Base-by-base conservation (phyloP, 2,329 filamentous ascomycete genomes). In the Tolypocladium guangdongense region DNA sequence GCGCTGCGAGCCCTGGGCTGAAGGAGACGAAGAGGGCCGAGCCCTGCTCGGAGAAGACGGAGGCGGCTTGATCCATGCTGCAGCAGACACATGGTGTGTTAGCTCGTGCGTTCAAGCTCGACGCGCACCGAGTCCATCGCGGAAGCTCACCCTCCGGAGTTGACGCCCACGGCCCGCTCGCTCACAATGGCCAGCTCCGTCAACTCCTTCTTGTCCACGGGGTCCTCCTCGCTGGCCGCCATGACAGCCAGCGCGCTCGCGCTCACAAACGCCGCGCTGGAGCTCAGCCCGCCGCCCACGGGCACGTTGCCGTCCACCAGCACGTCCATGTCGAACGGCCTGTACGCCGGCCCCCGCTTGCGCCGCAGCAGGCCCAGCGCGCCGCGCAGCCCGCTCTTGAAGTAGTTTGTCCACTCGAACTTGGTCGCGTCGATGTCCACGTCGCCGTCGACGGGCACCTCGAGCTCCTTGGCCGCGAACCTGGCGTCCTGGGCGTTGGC, bases 401-500 rank as follows among this genome's bases (percentile, higher is more conserved):
- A 97, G 77, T 99, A 99, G 69, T 97, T 99, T 54, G 90, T 88
- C 93, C 93, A 99, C 72, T 96, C 90, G 60, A 95, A 87, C 60
- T 86, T 81, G 20, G 83, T 84, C 8, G 89, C 81, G 68, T 97
- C 90, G 62, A 99, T 96, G 24, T 86, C 80, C n/a, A 92, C 78
- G 12, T 79, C 72, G 43, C 77, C 75, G 57, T 78, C 75, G 33
- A 71, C 65, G 2, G 87, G 81, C 10, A 96, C 78, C 47, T 83
- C 78, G 66, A 96, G 95, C 61, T 88, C 82, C 59, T 82, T 81
- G 1, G 83, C 71, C 2, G 87, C 80, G 66, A 95, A 99, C 68
- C 87, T 91, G 51, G 81, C 74, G 18, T 79, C 76, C 57, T 88
- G 80, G 14, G 95, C 77, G 67, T 97, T 97, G 53, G 86, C 82